Conservation (phyloP, 495 filamentous ascomycete species). For the Penicillium odoratum region DNA sequence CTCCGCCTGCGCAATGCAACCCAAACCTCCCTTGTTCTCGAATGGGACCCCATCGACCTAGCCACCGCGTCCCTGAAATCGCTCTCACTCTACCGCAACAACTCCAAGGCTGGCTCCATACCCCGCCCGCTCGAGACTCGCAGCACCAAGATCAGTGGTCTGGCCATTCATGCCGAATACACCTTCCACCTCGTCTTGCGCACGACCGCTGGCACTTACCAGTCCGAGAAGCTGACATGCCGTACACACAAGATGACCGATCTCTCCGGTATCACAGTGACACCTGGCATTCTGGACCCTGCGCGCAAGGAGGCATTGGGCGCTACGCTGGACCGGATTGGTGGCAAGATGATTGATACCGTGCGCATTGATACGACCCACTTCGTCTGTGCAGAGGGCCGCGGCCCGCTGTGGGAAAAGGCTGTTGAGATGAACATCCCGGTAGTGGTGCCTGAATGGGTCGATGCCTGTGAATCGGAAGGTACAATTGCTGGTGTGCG, state of each 20-base stretch:
- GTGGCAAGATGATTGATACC: conserved; percentile 84
- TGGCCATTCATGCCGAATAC: conserved; percentile 94
- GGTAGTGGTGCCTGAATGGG: conserved; percentile 96
- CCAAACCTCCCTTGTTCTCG: conserved; percentile 93
- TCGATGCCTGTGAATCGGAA: conserved; percentile 89
- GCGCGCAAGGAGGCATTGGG: conserved; percentile 71
- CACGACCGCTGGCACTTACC: conserved; percentile 85
- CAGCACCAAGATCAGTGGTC: conserved; percentile 94
- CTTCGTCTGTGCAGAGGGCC: conserved; percentile 96
- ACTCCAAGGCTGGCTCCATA: conserved; percentile 91
- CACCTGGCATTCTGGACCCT: conserved; percentile 79
- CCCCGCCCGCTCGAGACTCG: conserved; percentile 80
- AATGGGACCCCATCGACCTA: conserved; percentile 94
- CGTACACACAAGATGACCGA: conserved; percentile 99
- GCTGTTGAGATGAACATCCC: conserved; percentile 98
- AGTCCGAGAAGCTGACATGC: conserved; percentile 79
- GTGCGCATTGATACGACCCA: conserved; percentile 98
- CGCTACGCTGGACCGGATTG: conserved; percentile 79
- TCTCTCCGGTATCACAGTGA: conserved; percentile 92
- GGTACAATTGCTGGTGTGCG: conserved; percentile 92
- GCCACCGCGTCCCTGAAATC: conserved; percentile 88
- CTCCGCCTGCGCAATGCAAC: conserved; percentile 94
- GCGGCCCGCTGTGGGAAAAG: conserved; percentile 89
- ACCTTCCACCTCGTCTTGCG: conserved; percentile 89
- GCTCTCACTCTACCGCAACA: conserved; percentile 90